A percentile compares a stretch with the other conserved stretches of the same genome.
phyloP scores from a whole-genome alignment of 2,329 filamentous ascomycete genomes.

The Mariannaea sp. region DNA sequence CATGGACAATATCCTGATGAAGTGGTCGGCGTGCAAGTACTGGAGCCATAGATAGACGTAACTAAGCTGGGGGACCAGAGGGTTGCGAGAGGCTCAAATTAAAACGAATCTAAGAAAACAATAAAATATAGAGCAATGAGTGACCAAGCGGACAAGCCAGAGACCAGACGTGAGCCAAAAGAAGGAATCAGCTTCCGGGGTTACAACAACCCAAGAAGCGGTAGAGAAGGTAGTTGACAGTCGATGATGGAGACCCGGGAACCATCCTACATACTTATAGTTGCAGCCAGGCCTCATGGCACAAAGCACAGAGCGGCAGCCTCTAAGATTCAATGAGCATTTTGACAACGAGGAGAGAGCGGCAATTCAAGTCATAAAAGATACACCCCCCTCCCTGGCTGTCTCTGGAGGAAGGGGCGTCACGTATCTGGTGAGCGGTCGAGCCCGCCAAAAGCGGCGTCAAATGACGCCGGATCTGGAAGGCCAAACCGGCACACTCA shows the following conservation, averaged over 20 bases:
- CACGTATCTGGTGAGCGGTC: no score
- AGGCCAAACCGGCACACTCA: no score
- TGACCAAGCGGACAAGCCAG: neutral
- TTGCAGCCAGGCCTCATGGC: neutral
- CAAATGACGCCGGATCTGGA: no score
- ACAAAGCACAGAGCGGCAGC: neutral
- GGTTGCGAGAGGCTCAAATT: neutral
- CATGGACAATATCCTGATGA: neutral
- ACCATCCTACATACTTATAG: neutral
- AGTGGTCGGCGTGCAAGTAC: neutral
- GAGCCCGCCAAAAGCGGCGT: no score
- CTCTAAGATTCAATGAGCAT: no score
- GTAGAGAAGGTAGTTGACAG: neutral
- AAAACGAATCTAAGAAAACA: neutral
- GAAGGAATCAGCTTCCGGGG: neutral
- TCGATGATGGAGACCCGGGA: neutral
- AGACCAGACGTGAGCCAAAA: neutral
- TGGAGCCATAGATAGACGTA: neutral
- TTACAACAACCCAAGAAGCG: neutral
- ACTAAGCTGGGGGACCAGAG: no score
- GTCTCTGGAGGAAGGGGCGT: no score
- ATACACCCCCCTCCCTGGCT: no score
- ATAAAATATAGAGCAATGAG: neutral
- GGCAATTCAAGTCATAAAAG: no score
- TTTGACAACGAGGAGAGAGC: no score